Evolutionary conservation across 495 filamentous ascomycete genomes (phyloP), one percentile per base, ranked within the genome.

Genomic region (Bathelium albidoporum): DNA sequence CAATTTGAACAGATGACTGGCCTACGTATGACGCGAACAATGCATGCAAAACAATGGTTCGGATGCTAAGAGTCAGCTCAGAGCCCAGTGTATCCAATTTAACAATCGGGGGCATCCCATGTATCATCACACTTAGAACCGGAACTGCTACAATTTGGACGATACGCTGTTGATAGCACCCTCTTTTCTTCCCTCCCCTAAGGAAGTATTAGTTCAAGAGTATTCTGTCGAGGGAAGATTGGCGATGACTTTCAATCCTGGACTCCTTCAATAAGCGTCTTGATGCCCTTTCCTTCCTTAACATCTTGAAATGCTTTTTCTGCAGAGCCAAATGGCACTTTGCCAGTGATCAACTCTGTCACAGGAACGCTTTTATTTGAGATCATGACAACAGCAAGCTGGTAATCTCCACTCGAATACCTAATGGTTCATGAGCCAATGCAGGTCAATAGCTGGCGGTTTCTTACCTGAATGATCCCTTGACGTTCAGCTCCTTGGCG

Each of bases 361-460:
- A 95, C 83, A 62, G 83, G 81, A 24, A 96, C 79, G 68, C 80
- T 82, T 45, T 85, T 82, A 36, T 71, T 75, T 2, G 77, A 74
- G 0, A 94, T 79, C 58, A 97, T 74, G 60, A 88, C 80, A 20
- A 96, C 78, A 1, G 89, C 90, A 11, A 90, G 79, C 72, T 82
- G 77, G 68, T 92, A 96, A 72, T 96, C 92, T 1, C 89, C 89
- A 52, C 83, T 81, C 10, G 84, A 86, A 71, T 96, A 96, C 29
- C 90, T 83, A 20, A 55, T 28, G 11, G 5, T 55, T 16, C 29
- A 24, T 55, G 9, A 55, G 24, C 7, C 24, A 29, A 20, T 11
- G 29, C 20, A 29, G 14, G 7, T 49, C 24, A 9, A 3, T 29
- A 11, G 24, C 26, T 5, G 16, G 11, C 9, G 16, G 5, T 28